Evolutionary conservation across 345 rosid genomes (phyloP).

Genomic region (Arabis alpina): DNA sequence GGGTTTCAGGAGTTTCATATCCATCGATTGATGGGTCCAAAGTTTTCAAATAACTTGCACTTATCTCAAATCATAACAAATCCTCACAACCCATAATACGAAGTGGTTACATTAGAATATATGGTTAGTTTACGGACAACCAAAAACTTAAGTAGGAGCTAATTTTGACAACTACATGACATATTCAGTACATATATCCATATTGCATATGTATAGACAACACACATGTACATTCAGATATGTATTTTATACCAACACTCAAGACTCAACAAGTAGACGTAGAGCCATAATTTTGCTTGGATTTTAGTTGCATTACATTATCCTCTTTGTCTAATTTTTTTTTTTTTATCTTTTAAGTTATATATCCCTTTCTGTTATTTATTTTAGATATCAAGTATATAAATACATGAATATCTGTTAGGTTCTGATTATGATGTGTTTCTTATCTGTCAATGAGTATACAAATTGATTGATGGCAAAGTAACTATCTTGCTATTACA

Average conservation of each 20-base stretch:
- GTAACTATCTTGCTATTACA: conserved; percentile 35
- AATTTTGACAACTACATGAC: conserved; percentile 31
- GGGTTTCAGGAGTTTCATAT: too few relatives aligned
- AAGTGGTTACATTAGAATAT: conserved; percentile 17
- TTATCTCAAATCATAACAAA: conserved; percentile 17
- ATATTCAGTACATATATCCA: conserved; percentile 10
- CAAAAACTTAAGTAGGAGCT: conserved; percentile 37
- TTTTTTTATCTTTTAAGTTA: conserved; percentile 1
- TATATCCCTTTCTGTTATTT: conserved; percentile 34
- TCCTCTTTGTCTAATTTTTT: conserved; percentile 37
- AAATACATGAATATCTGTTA: conserved; percentile 16
- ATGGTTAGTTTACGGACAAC: conserved; percentile 55
- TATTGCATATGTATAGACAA: background rate
- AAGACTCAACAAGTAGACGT: conserved; percentile 37
- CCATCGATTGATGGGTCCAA: too few relatives aligned
- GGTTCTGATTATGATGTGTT: conserved; percentile 39
- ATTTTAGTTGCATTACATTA: conserved; percentile 39
- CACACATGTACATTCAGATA: background rate
- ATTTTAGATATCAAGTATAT: conserved; percentile 33
- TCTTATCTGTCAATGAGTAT: conserved; percentile 41
- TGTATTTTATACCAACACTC: conserved; percentile 37
- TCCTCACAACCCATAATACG: conserved; percentile 5
- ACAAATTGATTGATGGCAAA: conserved; percentile 37
- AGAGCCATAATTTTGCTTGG: conserved; percentile 29
- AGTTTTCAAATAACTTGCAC: too few relatives aligned